A percentile compares a stretch with the other conserved stretches of the same genome.
Evolutionary conservation across 805 yeast species (phyloP).

Genomic region (Starmera amethionina): DNA sequence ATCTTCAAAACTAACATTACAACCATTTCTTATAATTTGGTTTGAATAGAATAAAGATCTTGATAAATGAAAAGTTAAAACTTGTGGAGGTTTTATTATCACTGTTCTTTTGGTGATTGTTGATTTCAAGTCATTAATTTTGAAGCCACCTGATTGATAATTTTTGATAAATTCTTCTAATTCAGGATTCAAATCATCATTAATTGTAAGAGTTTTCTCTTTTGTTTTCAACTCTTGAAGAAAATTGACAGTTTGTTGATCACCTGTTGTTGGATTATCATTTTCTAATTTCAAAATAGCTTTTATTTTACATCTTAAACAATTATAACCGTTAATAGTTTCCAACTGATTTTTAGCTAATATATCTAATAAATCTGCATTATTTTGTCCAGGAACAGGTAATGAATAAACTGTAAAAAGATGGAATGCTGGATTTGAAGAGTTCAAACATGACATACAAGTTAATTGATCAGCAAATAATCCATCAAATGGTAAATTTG

Average conservation of each 20-base stretch:
- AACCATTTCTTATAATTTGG: slow-evolving; percentile 61
- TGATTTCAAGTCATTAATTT: slow-evolving; percentile 40
- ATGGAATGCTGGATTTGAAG: slow-evolving; percentile 46
- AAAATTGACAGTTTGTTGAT: slow-evolving; percentile 19
- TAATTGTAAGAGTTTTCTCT: slow-evolving; percentile 35
- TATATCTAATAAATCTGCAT: slow-evolving; percentile 42
- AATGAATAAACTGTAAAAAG: slow-evolving; percentile 67
- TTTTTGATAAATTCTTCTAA: slow-evolving; percentile 36
- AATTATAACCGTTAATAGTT: slow-evolving; percentile 70
- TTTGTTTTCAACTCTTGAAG: slow-evolving; percentile 27
- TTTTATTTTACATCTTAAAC: slow-evolving; percentile 56
- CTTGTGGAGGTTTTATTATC: slow-evolving; percentile 56
- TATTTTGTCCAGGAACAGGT: slow-evolving; percentile 49
- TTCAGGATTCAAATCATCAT: slow-evolving; percentile 52
- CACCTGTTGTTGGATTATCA: slow-evolving; percentile 9
- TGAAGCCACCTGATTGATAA: slow-evolving; percentile 35
- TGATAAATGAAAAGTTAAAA: slow-evolving; percentile 75
- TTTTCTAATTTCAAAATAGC: slow-evolving; percentile 29
- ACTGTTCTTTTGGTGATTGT: slow-evolving; percentile 58
- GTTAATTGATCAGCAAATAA: slow-evolving; percentile 53
- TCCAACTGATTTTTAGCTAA: slow-evolving; percentile 51
- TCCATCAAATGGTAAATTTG: slow-evolving; percentile 70
- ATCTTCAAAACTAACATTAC: slow-evolving; percentile 61
- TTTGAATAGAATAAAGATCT: slow-evolving; percentile 70
- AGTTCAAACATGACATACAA: slow-evolving; percentile 57